Base-by-base conservation (phyloP, 108 stramenopile species). In the Cylindrotheca closterium region DNA sequence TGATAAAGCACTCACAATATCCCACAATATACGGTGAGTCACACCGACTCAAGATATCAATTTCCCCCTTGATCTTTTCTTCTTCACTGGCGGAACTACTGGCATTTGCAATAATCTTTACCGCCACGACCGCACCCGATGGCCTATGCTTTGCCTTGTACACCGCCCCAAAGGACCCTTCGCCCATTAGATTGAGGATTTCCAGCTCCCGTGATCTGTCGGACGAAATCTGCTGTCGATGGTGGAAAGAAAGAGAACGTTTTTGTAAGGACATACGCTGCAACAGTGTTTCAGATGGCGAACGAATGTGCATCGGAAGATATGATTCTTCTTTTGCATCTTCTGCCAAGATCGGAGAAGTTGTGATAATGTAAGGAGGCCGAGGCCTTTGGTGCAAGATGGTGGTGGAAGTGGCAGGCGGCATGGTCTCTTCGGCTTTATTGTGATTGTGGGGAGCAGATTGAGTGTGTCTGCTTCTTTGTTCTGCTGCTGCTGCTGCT, bases 91-190 rank as follows among this genome's bases (percentile, higher is more conserved):
- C 66, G 30, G 67, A 60, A 29, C 66, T 77, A 53, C 75, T 69
- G 10, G 67, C 72, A 60, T 85, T 85, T 8, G 87, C 79, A n/a
- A 94, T 86, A 22, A 96, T 74, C 74, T 97, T 97, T 30, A 96
- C 91, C 8, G 95, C 97, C 5, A 97, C 97, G 22, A 82, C 73
- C 58, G 92, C 88, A 4, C 70, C 79, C 7, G 85, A 84, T 7
- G 83, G 67, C 58, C 81, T 89, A 71, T 94, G 91, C 26, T 34
- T 22, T 34, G 93, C 92, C 50, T 84, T 83, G 75, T 90, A 98
- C 5, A 98, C 97, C 24, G 85, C 81, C 7, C 97, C 97, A 63
- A 95, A 96, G 51, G 92, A 92, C 1, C 96, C 96, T 67, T 97
- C 94, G 21, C 96, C 96, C n/a, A 97, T 67, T 2, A 82, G 62